Percentiles rank a stretch among this genome's conserved stretches.
Evolutionary conservation across 73 alveolate genomes (phyloP).

Genomic region (Diophrys appendiculata): DNA sequence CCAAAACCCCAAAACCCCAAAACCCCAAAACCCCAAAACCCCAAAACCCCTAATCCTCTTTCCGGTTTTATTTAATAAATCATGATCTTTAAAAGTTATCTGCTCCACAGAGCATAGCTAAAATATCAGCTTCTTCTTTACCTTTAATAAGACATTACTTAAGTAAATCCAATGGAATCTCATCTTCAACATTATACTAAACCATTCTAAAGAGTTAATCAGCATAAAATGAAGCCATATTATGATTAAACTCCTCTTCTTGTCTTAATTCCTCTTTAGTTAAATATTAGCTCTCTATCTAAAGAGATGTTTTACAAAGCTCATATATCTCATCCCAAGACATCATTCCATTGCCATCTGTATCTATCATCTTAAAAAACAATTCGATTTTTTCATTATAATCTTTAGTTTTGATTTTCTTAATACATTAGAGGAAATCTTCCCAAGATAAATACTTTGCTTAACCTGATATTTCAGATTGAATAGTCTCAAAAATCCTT

Average conservation of each 20-base stretch:
- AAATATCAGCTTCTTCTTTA: slow-evolving; percentile 20
- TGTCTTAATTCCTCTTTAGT: slow-evolving; percentile 3
- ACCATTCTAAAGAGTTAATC: slow-evolving; percentile 25
- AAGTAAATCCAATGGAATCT: slow-evolving; percentile 31
- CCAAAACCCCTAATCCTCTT: too few species aligned
- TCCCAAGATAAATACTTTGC: not conserved
- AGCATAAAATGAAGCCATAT: slow-evolving; percentile 24
- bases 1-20: too few species aligned
- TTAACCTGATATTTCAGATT: not conserved
- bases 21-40: too few species aligned
- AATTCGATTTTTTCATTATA: slow-evolving; percentile 48
- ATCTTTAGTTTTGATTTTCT: slow-evolving; percentile 25
- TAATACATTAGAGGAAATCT: slow-evolving; percentile 35
- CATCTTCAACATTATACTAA: slow-evolving; percentile 28
- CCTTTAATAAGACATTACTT: slow-evolving; percentile 11
- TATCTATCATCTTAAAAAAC: slow-evolving; percentile 55
- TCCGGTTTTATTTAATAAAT: too few species aligned
- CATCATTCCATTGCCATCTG: slow-evolving; percentile 54
- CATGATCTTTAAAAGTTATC: too few species aligned
- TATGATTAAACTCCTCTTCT: slow-evolving; percentile 31
- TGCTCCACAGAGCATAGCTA: slow-evolving; percentile 48
- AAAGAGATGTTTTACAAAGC: slow-evolving; percentile 35
- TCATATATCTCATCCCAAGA: slow-evolving; percentile 45
- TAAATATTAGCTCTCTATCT: not conserved
- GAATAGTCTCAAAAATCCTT: slow-evolving; percentile 29